Evolutionary conservation across 2,329 filamentous ascomycete genomes (phyloP), one percentile per base, ranked within the genome.

Genomic region (Neonectria magnoliae): DNA sequence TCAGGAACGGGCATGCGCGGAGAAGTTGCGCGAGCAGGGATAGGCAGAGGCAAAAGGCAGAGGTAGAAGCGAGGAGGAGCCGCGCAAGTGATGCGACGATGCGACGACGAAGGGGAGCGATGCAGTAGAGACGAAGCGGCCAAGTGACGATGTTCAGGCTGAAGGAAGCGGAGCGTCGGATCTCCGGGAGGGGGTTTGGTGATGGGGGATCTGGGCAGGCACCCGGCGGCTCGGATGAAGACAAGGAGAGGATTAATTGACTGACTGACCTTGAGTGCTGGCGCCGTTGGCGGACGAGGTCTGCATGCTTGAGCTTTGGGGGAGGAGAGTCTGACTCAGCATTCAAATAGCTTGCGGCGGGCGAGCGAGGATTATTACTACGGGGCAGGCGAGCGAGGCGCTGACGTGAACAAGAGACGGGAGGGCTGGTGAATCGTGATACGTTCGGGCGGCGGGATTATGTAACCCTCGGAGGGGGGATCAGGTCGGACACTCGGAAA

Each of bases 291-390:
- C 72, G 67, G 75, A 76, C 68, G 75, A 73, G 68, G 75, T 70
- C 73, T 74, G 72, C 75, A 76, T 76, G 73, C 72, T 76, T 70
- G 68, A 70, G 69, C 68, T 75, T 67, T 68, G 68, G 65, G 69
- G 57, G 63, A 67, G 62, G 64, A 70, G 68, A 71, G 69, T 77
- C 76, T 77, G 74, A 77, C 74, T 77, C 76, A 77, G 76, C 76
- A 77, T 70, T 68, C 71, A 73, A 70, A 73, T 73, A 71, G 65
- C 68, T 65, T 29, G 68, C 61, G 55, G 68, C 57, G 67, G 60
- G 68, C 63, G 65, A 54, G 64, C 71, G 64, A 74, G 70, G 72
- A 71, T 73, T 73, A 73, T 74, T 74, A 73, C 73, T 71, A 71
- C 69, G 66, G 55, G 63, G 72, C 66, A 69, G 70, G 69, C 67